Conservation (phyloP, 257 asterid species). For the Lithospermum erythrorhizon region DNA sequence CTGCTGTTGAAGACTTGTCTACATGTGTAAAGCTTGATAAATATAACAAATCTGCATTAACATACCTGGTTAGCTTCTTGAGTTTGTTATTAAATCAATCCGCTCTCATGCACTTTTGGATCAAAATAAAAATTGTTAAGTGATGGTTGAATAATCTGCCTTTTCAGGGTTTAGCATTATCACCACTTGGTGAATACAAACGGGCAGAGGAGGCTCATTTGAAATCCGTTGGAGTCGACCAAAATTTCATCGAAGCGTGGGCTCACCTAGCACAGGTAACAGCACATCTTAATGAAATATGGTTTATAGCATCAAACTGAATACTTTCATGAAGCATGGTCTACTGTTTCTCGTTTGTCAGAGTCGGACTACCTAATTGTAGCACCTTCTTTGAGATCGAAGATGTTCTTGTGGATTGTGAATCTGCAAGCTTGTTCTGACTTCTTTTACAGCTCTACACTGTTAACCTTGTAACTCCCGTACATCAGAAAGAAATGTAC, state of each 20-base stretch:
- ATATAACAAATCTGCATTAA: slow-evolving; percentile 88
- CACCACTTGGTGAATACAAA: slow-evolving; percentile 71
- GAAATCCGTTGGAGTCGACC: slow-evolving; percentile 83
- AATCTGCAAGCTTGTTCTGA: no score
- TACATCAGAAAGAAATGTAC: no score
- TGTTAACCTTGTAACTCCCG: no score
- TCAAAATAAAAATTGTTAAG: slow-evolving; percentile 2
- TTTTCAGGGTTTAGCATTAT: slow-evolving; percentile 83
- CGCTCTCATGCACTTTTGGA: slow-evolving; percentile 5
- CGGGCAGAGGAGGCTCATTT: slow-evolving; percentile 89
- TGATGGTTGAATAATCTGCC: slow-evolving; percentile 9
- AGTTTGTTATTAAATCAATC: slow-evolving; percentile 10
- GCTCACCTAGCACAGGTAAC: slow-evolving; percentile 93
- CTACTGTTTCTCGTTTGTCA: no score
- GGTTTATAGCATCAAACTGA: no score
- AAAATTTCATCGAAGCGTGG: slow-evolving; percentile 85
- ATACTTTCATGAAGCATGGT: no score
- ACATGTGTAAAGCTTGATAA: slow-evolving; percentile 67
- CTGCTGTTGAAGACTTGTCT: slow-evolving; percentile 89
- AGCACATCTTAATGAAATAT: background rate
- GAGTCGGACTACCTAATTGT: no score
- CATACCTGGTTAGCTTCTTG: slow-evolving; percentile 51
- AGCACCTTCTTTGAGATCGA: no score
- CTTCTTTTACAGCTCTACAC: no score
- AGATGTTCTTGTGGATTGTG: no score